These are phyloP conservation scores for Rhizophora mangle DNA, from an alignment of 345 rosid genomes.

Conservation along the genomic window DNA sequence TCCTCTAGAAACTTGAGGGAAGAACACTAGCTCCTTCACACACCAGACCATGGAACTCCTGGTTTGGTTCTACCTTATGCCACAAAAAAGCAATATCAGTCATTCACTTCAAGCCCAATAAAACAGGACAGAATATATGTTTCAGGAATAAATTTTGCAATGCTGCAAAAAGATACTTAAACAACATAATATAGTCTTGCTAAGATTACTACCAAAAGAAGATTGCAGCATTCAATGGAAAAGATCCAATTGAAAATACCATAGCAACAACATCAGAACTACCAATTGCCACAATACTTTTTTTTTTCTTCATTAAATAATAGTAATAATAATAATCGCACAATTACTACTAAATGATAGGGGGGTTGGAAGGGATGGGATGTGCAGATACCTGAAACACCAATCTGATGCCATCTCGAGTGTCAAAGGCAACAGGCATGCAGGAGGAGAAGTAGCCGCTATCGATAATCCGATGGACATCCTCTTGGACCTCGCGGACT, in stretches of 20 bases:
- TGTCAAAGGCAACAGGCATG: slow-evolving; percentile 87
- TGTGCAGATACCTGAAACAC: slow-evolving; percentile 66
- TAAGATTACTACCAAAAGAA: too few relatives aligned
- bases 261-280: not conserved
- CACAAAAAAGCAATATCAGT: slow-evolving; percentile 42
- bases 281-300: not conserved
- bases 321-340: too few relatives aligned
- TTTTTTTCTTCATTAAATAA: too few relatives aligned
- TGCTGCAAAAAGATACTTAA: not conserved
- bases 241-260: not conserved
- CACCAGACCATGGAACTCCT: slow-evolving; percentile 81
- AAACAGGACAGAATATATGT: slow-evolving; percentile 4
- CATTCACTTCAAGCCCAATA: not conserved
- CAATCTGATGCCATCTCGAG: slow-evolving; percentile 83
- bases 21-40: slow-evolving; percentile 97
- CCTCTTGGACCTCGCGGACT: slow-evolving; percentile 83
- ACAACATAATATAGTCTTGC: too few relatives aligned
- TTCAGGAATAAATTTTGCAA: not conserved
- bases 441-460: slow-evolving; percentile 88
- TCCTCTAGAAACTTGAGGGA: slow-evolving; percentile 75
- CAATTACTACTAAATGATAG: too few relatives aligned
- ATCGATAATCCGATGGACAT: slow-evolving; percentile 82
- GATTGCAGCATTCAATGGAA: too few relatives aligned
- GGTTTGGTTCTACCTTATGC: slow-evolving; percentile 96
- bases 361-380: not conserved